Evolutionary conservation across 768 basidiomycete species (phyloP).

Genomic region (Coprinellus aureogranulatus): DNA sequence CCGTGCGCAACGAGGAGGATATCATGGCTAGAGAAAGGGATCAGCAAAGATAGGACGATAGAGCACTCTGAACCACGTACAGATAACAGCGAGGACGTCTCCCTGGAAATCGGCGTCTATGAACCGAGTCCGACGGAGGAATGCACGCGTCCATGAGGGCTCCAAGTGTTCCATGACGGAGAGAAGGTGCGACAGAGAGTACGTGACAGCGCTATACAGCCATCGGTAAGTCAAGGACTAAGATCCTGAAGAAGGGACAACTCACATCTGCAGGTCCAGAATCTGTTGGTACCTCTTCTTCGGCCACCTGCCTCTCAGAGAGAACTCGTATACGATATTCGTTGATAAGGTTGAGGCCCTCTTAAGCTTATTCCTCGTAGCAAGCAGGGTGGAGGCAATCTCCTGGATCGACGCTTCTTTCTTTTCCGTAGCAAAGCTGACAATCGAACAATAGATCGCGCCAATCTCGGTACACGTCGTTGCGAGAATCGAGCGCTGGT

Average conservation of each 20-base stretch:
- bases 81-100: constrained; percentile 79
- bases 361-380: constrained; percentile 71
- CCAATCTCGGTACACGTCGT: constrained; percentile 69
- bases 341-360: constrained; percentile 53
- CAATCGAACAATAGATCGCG: constrained; percentile 68
- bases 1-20: constrained; percentile 71
- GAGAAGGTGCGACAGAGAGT: constrained; percentile 68
- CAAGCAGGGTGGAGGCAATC: constrained; percentile 66
- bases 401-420: constrained; percentile 47
- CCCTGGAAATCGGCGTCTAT: constrained; percentile 81
- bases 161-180: constrained; percentile 73
- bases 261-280: constrained; percentile 66
- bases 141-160: constrained; percentile 72
- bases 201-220: constrained; percentile 47
- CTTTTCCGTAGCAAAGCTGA: constrained; percentile 67
- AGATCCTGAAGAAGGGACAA: background rate
- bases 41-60: background rate
- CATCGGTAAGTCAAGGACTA: background rate
- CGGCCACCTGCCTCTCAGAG: constrained; percentile 77
- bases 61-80: constrained; percentile 36
- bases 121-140: constrained; percentile 71
- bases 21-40: constrained; percentile 56
- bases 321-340: constrained; percentile 75
- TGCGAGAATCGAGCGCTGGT: constrained; percentile 68
- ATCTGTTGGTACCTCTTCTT: constrained; percentile 71